Conservation (phyloP, 495 filamentous ascomycete genomes). For the Aspergillus cavernicola region DNA sequence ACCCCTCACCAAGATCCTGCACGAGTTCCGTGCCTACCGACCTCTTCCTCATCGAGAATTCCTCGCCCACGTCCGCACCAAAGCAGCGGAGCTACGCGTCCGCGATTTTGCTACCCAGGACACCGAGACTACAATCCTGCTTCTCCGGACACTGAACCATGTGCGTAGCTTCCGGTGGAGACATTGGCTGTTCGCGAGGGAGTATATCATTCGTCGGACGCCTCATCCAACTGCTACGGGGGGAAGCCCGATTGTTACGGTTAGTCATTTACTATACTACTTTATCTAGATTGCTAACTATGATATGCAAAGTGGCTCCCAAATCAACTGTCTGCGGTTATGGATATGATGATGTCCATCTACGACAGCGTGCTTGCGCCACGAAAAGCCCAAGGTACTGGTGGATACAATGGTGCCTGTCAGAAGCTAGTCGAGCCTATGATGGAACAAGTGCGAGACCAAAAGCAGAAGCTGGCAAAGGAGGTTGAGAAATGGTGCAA, state of each 20-base stretch:
- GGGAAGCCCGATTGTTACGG: slow-evolving; percentile 84
- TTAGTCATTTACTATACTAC: slow-evolving; percentile 28
- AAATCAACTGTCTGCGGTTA: slow-evolving; percentile 74
- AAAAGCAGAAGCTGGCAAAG: slow-evolving; percentile 64
- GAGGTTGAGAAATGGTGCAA: slow-evolving; percentile 80
- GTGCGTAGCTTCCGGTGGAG: slow-evolving; percentile 90
- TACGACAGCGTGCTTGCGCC: slow-evolving; percentile 49
- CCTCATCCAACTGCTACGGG: slow-evolving; percentile 84
- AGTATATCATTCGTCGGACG: slow-evolving; percentile 86
- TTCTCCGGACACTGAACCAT: slow-evolving; percentile 71
- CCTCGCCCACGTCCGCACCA: slow-evolving; percentile 62
- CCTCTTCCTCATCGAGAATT: slow-evolving; percentile 84
- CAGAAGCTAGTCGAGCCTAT: slow-evolving; percentile 54
- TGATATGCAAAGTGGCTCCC: slow-evolving; percentile 62
- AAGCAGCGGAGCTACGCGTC: slow-evolving; percentile 52
- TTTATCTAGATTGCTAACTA: not conserved
- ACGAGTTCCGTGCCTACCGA: slow-evolving; percentile 81
- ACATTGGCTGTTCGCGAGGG: slow-evolving; percentile 91
- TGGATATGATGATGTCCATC: slow-evolving; percentile 68
- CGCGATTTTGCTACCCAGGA: slow-evolving; percentile 59
- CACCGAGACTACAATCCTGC: slow-evolving; percentile 53
- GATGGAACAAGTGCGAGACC: slow-evolving; percentile 66
- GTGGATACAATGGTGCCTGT: slow-evolving; percentile 24
- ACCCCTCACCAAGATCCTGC: slow-evolving; percentile 77
- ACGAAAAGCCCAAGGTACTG: slow-evolving; percentile 24